Evolutionary conservation across 192 early-diverging fungal genomes (phyloP), one percentile per base, ranked within the genome.

Genomic region (Backusella luteola): DNA sequence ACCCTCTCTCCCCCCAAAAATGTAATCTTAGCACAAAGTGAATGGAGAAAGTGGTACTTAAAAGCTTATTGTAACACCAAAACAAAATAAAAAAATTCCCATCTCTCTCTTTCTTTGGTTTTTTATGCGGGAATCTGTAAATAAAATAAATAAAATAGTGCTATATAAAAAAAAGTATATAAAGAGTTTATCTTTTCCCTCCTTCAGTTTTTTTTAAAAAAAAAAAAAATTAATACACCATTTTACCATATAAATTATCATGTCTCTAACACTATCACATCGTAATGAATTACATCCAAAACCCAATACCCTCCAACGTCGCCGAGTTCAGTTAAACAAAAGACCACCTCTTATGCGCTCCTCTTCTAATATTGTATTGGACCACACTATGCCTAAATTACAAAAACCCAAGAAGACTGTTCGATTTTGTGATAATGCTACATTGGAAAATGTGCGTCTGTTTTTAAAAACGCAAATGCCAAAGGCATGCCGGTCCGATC

Each of bases 381-480:
- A 39, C 19, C 41, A 73, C 21, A 46, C 21, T 5, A 34, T 29
- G 11, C 21, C 21, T 6, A 23, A 53, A 26, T 32, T n/a, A 3
- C 17, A 7, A 35, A 74, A 36, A 66, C 35, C 36, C 32, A 75
- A 75, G 11, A 75, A 75, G 36, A 67, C 74, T 11, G 74, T 75
- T 34, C 35, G 74, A 34, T 75, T 75, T 29, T 66, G 74, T 67
- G 74, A 75, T 21, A 66, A 53, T 66, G 66, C 38, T 38, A 46
- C 70, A 49, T 38, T 75, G 9, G 74, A 75, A 67, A 75, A 21
- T 21, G 66, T 75, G 3, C 74, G 74, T 42, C 41, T 75, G 0
- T 75, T 75, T 12, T 32, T 67, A n/a, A 75, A 75, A 34, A 67
- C 74, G 46, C 59, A 75, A 34, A 75, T 35, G 32, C 74, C 74